A percentile compares a stretch with the other conserved stretches of the same genome.
Evolutionary conservation across 2,329 filamentous ascomycete genomes (phyloP).

Genomic region (Aspergillus thermomutatus): DNA sequence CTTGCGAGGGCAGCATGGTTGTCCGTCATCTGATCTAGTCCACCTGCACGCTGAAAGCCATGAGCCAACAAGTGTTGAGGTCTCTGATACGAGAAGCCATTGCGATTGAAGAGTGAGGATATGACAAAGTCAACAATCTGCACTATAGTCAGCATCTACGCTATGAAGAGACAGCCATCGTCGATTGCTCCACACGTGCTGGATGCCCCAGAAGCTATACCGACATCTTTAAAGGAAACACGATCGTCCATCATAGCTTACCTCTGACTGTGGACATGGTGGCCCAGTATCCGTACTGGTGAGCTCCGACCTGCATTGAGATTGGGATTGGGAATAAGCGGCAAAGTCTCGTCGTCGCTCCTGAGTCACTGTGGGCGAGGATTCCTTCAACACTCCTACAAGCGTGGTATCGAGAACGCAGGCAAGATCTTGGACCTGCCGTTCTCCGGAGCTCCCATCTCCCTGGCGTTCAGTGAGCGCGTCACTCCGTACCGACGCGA

Average conservation of each 20-base stretch:
- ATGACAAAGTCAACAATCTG: conserved; percentile 76
- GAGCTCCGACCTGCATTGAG: conserved; percentile 41
- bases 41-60: conserved; percentile 62
- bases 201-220: too few species aligned
- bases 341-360: conserved; percentile 55
- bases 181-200: not conserved
- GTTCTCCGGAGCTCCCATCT: conserved; percentile 1
- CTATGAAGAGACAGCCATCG: not conserved
- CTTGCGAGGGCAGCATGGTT: conserved; percentile 33
- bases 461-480: conserved; percentile 8
- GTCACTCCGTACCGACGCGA: conserved; percentile 34
- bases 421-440: conserved; percentile 37
- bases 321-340: conserved; percentile 61
- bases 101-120: conserved; percentile 69
- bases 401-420: conserved; percentile 66
- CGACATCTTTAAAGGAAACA: not conserved
- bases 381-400: conserved; percentile 53
- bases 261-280: conserved; percentile 61
- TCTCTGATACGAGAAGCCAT: conserved; percentile 45
- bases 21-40: conserved; percentile 27
- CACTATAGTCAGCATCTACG: not conserved
- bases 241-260: conserved; percentile 33
- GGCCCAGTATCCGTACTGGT: conserved; percentile 36
- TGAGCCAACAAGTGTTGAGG: conserved; percentile 78
- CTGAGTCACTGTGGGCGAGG: conserved; percentile 27